These are phyloP conservation scores for Neofusicoccum kwambonambiense DNA, from an alignment of 2,329 filamentous ascomycete species.

Conservation along the genomic window DNA sequence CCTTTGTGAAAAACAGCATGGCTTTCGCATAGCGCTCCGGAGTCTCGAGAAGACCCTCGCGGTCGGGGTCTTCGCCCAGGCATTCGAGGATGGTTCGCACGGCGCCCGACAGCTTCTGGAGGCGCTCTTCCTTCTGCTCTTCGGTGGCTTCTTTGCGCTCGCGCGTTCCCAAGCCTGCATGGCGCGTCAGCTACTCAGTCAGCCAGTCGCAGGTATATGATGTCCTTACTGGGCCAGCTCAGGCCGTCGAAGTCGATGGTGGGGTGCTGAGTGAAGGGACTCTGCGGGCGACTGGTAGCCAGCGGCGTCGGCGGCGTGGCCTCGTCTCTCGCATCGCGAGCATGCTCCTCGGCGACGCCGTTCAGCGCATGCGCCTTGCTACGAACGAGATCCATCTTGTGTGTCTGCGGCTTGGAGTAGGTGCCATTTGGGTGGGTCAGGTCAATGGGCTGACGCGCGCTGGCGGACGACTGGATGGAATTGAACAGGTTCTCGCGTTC, in stretches of 20 bases:
- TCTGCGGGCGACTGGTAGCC: constrained; percentile 51
- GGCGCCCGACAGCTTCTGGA: constrained; percentile 62
- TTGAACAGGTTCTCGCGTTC: constrained; percentile 59
- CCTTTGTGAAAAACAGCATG: constrained; percentile 92
- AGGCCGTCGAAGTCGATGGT: constrained; percentile 57
- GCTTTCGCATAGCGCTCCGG: constrained; percentile 92
- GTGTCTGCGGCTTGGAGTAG: constrained; percentile 25
- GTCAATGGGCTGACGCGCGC: constrained; percentile 46
- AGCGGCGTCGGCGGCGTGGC: constrained; percentile 50
- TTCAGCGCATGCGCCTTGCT: constrained; percentile 19
- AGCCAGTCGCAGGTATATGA: not conserved
- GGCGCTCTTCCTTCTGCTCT: constrained; percentile 56
- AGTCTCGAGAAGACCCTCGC: constrained; percentile 62
- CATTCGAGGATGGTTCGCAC: constrained; percentile 65
- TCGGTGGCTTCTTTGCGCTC: constrained; percentile 59
- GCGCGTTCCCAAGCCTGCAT: constrained; percentile 62
- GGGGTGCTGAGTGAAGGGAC: constrained; percentile 51
- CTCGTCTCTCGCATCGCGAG: constrained; percentile 55
- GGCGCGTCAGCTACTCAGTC: not conserved
- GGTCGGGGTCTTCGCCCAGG: constrained; percentile 63
- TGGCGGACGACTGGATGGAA: constrained; percentile 59
- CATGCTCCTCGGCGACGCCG: constrained; percentile 45
- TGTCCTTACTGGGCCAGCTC: constrained; percentile 52
- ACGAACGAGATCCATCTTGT: not conserved
- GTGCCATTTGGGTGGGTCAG: constrained; percentile 39